Evolutionary conservation across 306 rosid species (phyloP).

Genomic region (Rosa chinensis): DNA sequence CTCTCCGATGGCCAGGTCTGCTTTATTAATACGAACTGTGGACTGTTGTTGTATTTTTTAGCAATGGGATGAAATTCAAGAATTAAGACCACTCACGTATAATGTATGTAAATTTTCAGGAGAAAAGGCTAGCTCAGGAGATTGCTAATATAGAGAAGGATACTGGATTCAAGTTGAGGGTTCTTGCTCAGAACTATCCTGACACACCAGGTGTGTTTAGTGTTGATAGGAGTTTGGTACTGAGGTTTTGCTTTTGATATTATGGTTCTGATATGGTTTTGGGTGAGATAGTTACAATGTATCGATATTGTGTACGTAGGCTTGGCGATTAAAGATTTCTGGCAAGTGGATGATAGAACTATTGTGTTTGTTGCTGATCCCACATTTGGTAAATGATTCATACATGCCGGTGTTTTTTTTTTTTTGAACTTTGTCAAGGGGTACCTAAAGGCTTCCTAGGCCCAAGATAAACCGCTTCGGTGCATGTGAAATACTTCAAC

Average conservation of each 20-base stretch:
- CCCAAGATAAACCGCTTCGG: too few species aligned
- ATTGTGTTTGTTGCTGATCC: constrained; percentile 98
- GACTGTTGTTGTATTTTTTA: neutral
- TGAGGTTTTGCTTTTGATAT: neutral
- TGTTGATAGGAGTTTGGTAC: neutral
- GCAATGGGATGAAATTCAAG: neutral
- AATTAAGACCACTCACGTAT: neutral
- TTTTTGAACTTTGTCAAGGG: too few species aligned
- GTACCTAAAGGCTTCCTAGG: too few species aligned
- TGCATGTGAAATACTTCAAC: too few species aligned
- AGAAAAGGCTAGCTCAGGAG: constrained; percentile 69
- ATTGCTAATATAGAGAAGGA: constrained; percentile 68
- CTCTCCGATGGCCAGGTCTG: constrained; percentile 93
- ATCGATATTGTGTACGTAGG: constrained; percentile 47
- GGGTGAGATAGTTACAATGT: neutral
- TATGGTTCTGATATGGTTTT: neutral
- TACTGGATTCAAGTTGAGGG: constrained; percentile 85
- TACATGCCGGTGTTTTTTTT: neutral
- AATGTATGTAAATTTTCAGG: constrained; percentile 45
- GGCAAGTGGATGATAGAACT: constrained; percentile 98
- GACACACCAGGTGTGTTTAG: constrained; percentile 67
- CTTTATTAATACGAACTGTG: constrained; percentile 1
- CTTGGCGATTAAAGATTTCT: constrained; percentile 85
- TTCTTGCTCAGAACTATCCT: constrained; percentile 93
- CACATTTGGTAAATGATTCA: constrained; percentile 64